A percentile compares a stretch with the other conserved stretches of the same genome.
Evolutionary conservation across 495 filamentous ascomycete genomes (phyloP).

Genomic region (Lindgomyces ingoldianus): DNA sequence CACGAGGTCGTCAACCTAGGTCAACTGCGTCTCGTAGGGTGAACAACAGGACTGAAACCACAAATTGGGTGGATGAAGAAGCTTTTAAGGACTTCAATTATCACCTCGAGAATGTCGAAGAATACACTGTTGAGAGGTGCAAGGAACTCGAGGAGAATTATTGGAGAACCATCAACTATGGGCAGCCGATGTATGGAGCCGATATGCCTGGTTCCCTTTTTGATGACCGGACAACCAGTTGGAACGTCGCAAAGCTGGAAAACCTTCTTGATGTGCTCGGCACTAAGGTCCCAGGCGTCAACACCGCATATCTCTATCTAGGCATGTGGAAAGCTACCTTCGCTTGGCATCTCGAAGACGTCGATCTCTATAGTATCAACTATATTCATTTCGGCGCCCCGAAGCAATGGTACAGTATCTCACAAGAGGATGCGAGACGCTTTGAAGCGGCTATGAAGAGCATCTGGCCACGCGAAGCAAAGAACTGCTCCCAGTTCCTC

Average conservation of each 20-base stretch:
- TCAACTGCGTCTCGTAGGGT: slow-evolving; percentile 67
- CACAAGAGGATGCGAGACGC: slow-evolving; percentile 87
- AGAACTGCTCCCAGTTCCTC: slow-evolving; percentile 93
- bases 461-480: slow-evolving; percentile 94
- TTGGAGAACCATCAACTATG: slow-evolving; percentile 95
- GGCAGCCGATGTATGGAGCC: slow-evolving; percentile 90
- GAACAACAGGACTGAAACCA: slow-evolving; percentile 73
- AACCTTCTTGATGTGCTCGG: slow-evolving; percentile 94
- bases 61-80: slow-evolving; percentile 75
- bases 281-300: slow-evolving; percentile 93
- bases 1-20: slow-evolving; percentile 33
- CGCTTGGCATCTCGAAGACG: slow-evolving; percentile 97
- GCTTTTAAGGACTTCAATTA: slow-evolving; percentile 90
- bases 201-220: slow-evolving; percentile 98
- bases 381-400: slow-evolving; percentile 98
- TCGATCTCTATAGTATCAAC: slow-evolving; percentile 99
- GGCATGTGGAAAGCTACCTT: slow-evolving; percentile 99
- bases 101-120: slow-evolving; percentile 72
- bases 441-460: slow-evolving; percentile 96
- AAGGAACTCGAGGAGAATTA: slow-evolving; percentile 91
- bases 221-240: slow-evolving; percentile 75
- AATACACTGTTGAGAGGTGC: slow-evolving; percentile 87
- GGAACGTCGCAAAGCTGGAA: slow-evolving; percentile 93
- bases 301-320: slow-evolving; percentile 96
- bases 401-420: slow-evolving; percentile 99